Conservation (phyloP, 805 yeast genomes). For the Pichia kluyveri region DNA sequence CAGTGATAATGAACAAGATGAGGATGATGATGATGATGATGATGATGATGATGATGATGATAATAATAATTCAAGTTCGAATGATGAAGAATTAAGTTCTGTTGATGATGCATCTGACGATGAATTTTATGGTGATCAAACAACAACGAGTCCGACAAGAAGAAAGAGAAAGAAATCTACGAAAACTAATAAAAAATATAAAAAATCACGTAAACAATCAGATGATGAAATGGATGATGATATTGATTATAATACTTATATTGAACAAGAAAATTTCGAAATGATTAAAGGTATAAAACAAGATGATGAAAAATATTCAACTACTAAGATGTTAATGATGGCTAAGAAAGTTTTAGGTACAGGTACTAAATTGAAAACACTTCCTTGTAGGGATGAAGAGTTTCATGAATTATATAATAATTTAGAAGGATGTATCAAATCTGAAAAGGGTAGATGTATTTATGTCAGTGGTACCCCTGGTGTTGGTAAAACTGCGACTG, state of each 20-base stretch:
- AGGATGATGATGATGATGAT: slow-evolving; percentile 5
- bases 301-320: slow-evolving; percentile 5
- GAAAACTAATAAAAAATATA: not conserved
- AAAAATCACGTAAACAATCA: not conserved
- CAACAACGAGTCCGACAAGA: not conserved
- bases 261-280: not conserved
- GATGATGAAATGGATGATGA: slow-evolving; percentile 7
- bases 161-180: not conserved
- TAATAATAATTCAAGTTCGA: not conserved
- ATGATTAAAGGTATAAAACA: slow-evolving; percentile 1
- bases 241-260: not conserved
- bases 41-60: slow-evolving; percentile 13
- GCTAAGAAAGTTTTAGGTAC: slow-evolving; percentile 34
- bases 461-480: slow-evolving; percentile 98
- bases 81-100: not conserved
- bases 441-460: slow-evolving; percentile 70
- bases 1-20: not conserved
- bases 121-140: too few relatives aligned
- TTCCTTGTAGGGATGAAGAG: slow-evolving; percentile 86
- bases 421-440: slow-evolving; percentile 61
- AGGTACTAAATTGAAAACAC: slow-evolving; percentile 32
- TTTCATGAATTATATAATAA: slow-evolving; percentile 60
- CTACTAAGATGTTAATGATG: slow-evolving; percentile 22
- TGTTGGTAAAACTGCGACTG: slow-evolving; percentile 92
- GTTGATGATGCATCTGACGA: slow-evolving; percentile 4